Percentiles rank a stretch among this genome's conserved stretches.
Evolutionary conservation across 2,329 filamentous ascomycete genomes (phyloP).

Genomic region (Chaetomium strumarium): DNA sequence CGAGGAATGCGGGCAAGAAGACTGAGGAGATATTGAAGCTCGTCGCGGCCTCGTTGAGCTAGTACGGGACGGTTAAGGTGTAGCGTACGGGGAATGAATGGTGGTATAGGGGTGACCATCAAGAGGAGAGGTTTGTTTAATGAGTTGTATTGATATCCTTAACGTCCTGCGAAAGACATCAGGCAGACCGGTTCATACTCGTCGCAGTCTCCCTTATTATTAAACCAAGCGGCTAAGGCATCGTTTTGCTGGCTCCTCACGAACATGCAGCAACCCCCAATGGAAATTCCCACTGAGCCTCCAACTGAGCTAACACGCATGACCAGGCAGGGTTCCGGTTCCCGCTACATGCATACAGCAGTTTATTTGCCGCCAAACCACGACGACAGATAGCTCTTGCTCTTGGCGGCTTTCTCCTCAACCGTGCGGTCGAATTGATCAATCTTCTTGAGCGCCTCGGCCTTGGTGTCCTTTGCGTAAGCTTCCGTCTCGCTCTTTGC

Average conservation of each 20-base stretch:
- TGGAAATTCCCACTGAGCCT: too few relatives aligned
- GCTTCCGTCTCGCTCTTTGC: conserved; percentile 56
- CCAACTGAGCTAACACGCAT: background rate
- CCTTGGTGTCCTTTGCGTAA: conserved; percentile 57
- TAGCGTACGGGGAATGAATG: too few relatives aligned
- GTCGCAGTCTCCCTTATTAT: too few relatives aligned
- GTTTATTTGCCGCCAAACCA: conserved; percentile 69
- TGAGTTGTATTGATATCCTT: too few relatives aligned
- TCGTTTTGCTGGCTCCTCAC: too few relatives aligned
- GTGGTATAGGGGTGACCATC: too few relatives aligned
- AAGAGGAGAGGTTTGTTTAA: too few relatives aligned
- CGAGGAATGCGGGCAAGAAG: conserved; percentile 67
- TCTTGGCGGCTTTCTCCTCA: conserved; percentile 70
- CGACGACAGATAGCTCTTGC: conserved; percentile 74
- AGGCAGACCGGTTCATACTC: too few relatives aligned
- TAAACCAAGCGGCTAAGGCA: too few relatives aligned
- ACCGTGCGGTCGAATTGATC: conserved; percentile 80
- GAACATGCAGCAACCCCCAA: too few relatives aligned
- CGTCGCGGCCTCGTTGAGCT: conserved; percentile 51
- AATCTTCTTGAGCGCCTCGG: conserved; percentile 63
- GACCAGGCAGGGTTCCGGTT: background rate
- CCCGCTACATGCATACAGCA: too few relatives aligned
- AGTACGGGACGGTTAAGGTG: background rate
- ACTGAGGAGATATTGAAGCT: conserved; percentile 78
- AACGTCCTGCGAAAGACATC: too few relatives aligned